Base-by-base conservation (phyloP, 2,329 filamentous ascomycete species). In the Diaporthe helianthi region DNA sequence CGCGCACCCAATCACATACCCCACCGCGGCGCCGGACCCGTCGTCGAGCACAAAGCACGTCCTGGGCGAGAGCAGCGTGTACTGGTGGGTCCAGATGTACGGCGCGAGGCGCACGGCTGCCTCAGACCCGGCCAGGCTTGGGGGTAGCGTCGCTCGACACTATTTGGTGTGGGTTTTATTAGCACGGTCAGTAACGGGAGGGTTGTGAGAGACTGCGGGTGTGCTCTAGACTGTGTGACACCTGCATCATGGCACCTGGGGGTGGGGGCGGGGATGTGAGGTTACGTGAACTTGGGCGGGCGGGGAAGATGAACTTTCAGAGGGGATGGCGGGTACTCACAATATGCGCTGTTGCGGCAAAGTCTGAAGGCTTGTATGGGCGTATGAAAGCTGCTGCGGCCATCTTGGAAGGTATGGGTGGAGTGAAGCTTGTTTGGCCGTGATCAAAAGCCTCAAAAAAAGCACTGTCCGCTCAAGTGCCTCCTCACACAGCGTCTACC, bases 1-100 rank as follows among this genome's bases (percentile, higher is more conserved):
- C 12, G 84, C 77, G 58, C 78, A 79, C 65, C 82, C 82, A 75
- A 85, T 81, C 71, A 83, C 83, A 77, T 86, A 86, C n/a, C 84
- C 84, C 41, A 85, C 83, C 1, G 78, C 80, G 9, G 58, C 71
- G 3, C 83, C 84, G 4, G 72, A 52, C 51, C 83, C 83, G 74
- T 85, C 81, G 75, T 85, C 84, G 17, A 86, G 80, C 13, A 86
- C 80, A 75, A 83, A 82, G 78, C 82, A 84, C 17, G 80, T 81
- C 13, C 71, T 49, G 0, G 83, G 83, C 10, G 78, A 83, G 69
- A 85, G 81, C 72, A 80, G 77, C 19, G 82, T 84, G 79, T 82
- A 85, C 46, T 80, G 83, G 74, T 85, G 83, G 10, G 83, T 84
- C 84, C 84, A 86, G 74, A 86, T 73, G 76, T 86, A 85, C 1